Evolutionary conservation across 257 asterid species (phyloP).

Genomic region (Henckelia pumila): DNA sequence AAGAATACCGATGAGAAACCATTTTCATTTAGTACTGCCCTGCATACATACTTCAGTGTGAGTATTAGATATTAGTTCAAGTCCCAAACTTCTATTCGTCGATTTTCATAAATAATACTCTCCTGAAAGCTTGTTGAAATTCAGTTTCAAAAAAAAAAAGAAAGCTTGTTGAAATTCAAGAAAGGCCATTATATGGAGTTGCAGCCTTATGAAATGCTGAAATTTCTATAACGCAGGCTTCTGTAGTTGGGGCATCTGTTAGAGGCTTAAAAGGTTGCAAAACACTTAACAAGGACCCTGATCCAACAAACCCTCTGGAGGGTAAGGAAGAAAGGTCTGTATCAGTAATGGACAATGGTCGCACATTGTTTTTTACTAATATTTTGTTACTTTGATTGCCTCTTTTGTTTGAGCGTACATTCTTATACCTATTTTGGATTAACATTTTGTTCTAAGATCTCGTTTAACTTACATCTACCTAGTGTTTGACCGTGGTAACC

Average conservation of each 20-base stretch:
- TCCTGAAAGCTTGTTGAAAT: background rate
- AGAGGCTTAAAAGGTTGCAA: constrained; percentile 82
- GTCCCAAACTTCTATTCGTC: background rate
- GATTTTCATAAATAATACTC: background rate
- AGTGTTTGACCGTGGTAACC: background rate
- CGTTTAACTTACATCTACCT: background rate
- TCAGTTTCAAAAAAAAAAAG: no score
- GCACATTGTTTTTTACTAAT: background rate
- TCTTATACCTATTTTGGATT: background rate
- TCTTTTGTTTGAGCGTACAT: background rate
- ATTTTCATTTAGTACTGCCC: constrained; percentile 84
- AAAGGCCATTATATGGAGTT: background rate
- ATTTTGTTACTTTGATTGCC: background rate
- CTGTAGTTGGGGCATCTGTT: constrained; percentile 72
- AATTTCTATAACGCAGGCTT: constrained; percentile 60
- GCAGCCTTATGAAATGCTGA: constrained; percentile 6
- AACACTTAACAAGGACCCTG: constrained; percentile 91
- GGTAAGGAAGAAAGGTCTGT: constrained; percentile 87
- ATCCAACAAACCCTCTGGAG: constrained; percentile 82
- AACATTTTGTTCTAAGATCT: background rate
- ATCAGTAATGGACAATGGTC: constrained; percentile 1
- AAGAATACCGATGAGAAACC: constrained; percentile 78
- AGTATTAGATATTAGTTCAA: constrained; percentile 26
- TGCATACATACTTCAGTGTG: constrained; percentile 90
- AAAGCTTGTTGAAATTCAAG: constrained; percentile 11